Evolutionary conservation across 768 basidiomycete genomes (phyloP), one percentile per base, ranked within the genome.

Genomic region (Termitomyces sp.): DNA sequence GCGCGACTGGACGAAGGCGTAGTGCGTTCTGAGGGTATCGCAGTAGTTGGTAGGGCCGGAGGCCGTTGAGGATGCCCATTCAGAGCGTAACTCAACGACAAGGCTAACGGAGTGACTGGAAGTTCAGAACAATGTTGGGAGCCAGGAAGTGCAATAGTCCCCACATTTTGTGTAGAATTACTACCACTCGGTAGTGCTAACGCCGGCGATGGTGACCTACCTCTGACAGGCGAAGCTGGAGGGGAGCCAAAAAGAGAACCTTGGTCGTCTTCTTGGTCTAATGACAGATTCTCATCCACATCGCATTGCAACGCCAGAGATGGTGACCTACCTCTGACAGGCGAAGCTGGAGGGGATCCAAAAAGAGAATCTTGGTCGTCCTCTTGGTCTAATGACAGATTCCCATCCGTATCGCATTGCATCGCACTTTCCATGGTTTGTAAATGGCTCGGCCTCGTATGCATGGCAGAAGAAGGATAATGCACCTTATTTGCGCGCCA

Each of bases 141-240:
- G 85, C 91, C 91, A 92, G 90, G 90, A 91, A 92, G 91, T 92
- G 91, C 91, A 92, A 92, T 92, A 90, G 91, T 89, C 91, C 90
- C 91, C 91, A 93, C 91, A 84, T 93, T 92, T 89, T 90, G 82
- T 87, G 81, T 76, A 75, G 78, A 74, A 74, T 68, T 68, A 63
- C 73, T 73, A 63, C 75, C 73, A 68, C 80, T 77, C 68, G 87
- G 85, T 52, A 89, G 78, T 56, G 87, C 87, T 71, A 87, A 75
- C 51, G 73, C 71, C 65, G 84, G 84, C 62, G 84, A 84, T 61
- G 84, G 83, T 76, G 87, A 88, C 87, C 88, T 91, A 88, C 88
- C 88, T 88, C 76, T 77, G 64, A 67, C 67, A 63, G 87, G 85
- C 55, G 89, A 87, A 36, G 89, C 81, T 58, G 90, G 86, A 66